A percentile compares a stretch with the other conserved stretches of the same genome.
phyloP scores from a whole-genome alignment of 371 early-diverging fungal species.

The Mortierella sp. region DNA sequence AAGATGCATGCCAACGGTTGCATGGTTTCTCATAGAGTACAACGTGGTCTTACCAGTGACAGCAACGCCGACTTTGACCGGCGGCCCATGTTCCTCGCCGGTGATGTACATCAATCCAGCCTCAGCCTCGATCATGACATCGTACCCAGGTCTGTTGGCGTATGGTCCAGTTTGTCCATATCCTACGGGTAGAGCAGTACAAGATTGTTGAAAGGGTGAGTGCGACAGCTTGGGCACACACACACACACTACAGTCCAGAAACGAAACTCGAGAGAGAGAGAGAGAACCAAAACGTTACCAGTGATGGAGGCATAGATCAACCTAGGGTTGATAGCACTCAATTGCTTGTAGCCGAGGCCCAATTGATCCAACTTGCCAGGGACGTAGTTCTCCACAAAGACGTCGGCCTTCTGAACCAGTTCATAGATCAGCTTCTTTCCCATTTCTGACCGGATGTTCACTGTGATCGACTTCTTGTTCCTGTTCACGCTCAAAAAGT shows the following conservation, averaged over 20 bases:
- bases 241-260: background rate
- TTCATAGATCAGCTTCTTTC: constrained; percentile 71
- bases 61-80: constrained; percentile 96
- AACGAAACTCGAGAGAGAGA: background rate
- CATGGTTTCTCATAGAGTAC: too few relatives aligned
- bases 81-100: constrained; percentile 82
- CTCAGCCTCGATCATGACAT: constrained; percentile 93
- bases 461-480: constrained; percentile 92
- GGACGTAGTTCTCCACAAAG: constrained; percentile 92
- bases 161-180: constrained; percentile 93
- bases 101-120: constrained; percentile 97
- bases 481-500: constrained; percentile 90
- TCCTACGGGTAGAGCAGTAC: constrained; percentile 46
- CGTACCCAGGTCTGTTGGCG: constrained; percentile 85
- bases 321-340: constrained; percentile 72
- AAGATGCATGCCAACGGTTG: too few relatives aligned
- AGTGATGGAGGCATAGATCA: constrained; percentile 92
- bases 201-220: background rate
- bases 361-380: constrained; percentile 82
- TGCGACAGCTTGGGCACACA: too few relatives aligned
- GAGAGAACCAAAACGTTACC: constrained; percentile 50
- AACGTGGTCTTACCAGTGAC: constrained; percentile 75
- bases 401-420: constrained; percentile 81
- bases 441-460: constrained; percentile 78
- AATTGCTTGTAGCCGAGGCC: constrained; percentile 85